A percentile compares a stretch with the other conserved stretches of the same genome.
Evolutionary conservation across 345 rosid species (phyloP).

Genomic region (Linum tenue): DNA sequence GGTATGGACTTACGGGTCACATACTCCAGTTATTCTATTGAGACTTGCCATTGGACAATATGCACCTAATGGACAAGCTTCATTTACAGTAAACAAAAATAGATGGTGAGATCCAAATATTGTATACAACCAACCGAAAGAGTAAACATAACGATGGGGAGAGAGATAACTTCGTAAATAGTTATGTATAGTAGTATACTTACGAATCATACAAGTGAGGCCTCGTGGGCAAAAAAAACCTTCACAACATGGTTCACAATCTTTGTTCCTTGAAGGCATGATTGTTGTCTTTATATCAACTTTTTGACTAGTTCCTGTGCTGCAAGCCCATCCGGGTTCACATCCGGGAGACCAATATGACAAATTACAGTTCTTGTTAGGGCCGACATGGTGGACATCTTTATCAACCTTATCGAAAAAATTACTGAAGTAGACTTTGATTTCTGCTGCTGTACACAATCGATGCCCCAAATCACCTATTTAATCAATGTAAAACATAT

Average conservation of each 20-base stretch:
- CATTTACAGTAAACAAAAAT: conserved; percentile 19
- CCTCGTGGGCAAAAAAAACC: conserved; percentile 94
- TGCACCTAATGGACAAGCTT: conserved; percentile 82
- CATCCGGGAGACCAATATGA: conserved; percentile 70
- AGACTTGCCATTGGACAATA: conserved; percentile 75
- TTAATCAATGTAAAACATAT: conserved; percentile 8
- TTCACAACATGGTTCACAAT: conserved; percentile 85
- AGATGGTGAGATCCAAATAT: background rate
- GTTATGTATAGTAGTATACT: too few species aligned
- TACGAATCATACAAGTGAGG: conserved; percentile 94
- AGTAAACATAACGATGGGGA: background rate
- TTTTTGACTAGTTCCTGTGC: conserved; percentile 22
- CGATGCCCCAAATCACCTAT: conserved; percentile 60
- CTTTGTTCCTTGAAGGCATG: conserved; percentile 48
- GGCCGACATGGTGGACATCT: conserved; percentile 32
- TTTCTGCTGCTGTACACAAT: conserved; percentile 74
- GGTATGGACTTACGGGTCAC: conserved; percentile 68
- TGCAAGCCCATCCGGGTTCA: conserved; percentile 93
- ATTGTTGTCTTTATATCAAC: conserved; percentile 38
- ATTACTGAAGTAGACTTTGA: conserved; percentile 52
- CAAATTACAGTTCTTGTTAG: conserved; percentile 74
- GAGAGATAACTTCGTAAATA: background rate
- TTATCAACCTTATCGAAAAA: conserved; percentile 29
- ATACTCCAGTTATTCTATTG: conserved; percentile 57
- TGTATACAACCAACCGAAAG: background rate